phyloP scores from a whole-genome alignment of 805 yeast genomes.

The Hanseniaspora vineae region DNA sequence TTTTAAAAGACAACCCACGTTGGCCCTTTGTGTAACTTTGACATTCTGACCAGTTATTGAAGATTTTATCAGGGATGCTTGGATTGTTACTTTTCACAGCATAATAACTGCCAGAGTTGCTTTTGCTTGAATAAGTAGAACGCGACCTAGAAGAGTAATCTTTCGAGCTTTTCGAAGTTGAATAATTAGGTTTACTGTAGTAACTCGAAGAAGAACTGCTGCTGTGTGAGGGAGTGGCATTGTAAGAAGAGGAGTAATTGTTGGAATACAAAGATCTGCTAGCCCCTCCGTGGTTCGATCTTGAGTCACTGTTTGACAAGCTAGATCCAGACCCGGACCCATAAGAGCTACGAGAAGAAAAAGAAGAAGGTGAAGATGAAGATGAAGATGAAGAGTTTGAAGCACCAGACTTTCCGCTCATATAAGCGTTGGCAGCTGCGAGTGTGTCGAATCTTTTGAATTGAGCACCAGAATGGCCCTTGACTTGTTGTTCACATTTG shows the following conservation, averaged over 20 bases:
- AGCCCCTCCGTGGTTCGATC: too few relatives aligned
- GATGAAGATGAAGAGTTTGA: background rate
- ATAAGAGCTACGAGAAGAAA: background rate
- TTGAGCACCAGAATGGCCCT: slow-evolving; percentile 42
- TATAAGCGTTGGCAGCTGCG: slow-evolving; percentile 37
- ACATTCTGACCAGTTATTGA: slow-evolving; percentile 24
- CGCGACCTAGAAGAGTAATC: background rate
- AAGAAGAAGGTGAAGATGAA: background rate
- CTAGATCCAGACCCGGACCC: background rate
- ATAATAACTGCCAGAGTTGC: slow-evolving; percentile 13
- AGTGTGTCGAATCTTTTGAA: slow-evolving; percentile 41
- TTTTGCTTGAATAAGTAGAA: background rate
- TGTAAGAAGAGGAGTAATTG: background rate
- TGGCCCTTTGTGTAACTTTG: slow-evolving; percentile 17
- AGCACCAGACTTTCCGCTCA: slow-evolving; percentile 4
- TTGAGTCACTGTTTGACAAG: background rate
- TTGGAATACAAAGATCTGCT: background rate
- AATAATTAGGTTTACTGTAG: too few relatives aligned
- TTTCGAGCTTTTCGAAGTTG: background rate
- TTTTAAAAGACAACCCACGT: slow-evolving; percentile 32
- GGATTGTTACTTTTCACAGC: slow-evolving; percentile 23
- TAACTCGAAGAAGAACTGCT: background rate
- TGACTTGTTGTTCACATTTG: slow-evolving; percentile 38
- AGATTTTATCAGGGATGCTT: slow-evolving; percentile 16
- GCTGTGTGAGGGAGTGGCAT: background rate